Conservation (phyloP, 345 rosid genomes). For the Eucalyptus polybractea region DNA sequence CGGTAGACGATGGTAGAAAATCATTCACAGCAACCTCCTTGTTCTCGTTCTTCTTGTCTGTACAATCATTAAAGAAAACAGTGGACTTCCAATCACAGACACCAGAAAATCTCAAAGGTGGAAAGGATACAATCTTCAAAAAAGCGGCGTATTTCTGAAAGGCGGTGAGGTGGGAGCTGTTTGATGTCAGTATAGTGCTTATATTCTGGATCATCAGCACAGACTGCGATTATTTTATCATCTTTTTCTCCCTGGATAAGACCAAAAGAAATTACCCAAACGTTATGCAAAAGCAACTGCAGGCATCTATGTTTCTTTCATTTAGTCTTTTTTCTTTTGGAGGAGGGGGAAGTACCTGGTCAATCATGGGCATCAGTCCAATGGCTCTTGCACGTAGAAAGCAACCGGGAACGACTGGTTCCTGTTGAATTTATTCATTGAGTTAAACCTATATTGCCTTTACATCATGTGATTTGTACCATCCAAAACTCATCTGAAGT, state of each 20-base stretch:
- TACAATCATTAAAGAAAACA: constrained; percentile 1
- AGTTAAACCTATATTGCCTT: not conserved
- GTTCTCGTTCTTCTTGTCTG: constrained; percentile 97
- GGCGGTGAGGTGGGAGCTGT: constrained; percentile 94
- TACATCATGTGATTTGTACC: not conserved
- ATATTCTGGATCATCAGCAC: constrained; percentile 97
- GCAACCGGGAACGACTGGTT: constrained; percentile 96
- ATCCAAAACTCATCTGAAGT: not conserved
- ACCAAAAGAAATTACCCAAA: not conserved
- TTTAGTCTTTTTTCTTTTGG: not conserved
- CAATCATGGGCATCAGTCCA: constrained; percentile 99
- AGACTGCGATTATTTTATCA: constrained; percentile 94
- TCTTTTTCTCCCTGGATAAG: constrained; percentile 84
- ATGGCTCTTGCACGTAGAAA: constrained; percentile 92
- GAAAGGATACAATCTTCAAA: constrained; percentile 86
- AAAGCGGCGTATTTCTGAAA: constrained; percentile 84
- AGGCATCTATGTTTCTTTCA: not conserved
- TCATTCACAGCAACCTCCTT: constrained; percentile 94
- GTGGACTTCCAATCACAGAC: not conserved
- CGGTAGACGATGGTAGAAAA: constrained; percentile 55
- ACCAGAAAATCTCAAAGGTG: not conserved
- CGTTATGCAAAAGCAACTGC: not conserved
- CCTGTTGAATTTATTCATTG: constrained; percentile 19
- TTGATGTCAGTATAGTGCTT: constrained; percentile 79
- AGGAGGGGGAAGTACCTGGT: constrained; percentile 35